Evolutionary conservation across 2,329 filamentous ascomycete species (phyloP), one percentile per base, ranked within the genome.

Genomic region (Orbilia javanica): DNA sequence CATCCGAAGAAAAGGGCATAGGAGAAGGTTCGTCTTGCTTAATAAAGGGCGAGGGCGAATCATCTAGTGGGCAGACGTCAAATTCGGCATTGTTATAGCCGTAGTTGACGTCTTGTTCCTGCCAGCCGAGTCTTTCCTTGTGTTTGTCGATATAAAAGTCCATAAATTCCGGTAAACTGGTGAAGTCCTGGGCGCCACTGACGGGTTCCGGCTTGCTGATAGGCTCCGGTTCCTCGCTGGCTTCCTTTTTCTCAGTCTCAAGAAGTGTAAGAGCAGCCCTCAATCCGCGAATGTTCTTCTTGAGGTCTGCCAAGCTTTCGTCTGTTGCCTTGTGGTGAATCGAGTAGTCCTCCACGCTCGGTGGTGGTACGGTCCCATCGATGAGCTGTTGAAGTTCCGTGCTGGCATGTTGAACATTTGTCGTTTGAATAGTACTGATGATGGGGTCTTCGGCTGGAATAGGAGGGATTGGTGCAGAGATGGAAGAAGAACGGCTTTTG

Each of bases 221-320:
- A 48, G 46, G 62, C 27, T 60, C 55, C 34, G 55, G 55, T 25
- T 55, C 68, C 36, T 68, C 67, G 20, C 36, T 48, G 5, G 42
- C 20, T 2, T 72, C 67, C 25, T 65, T 63, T 44, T 68, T 78
- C 20, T 64, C 62, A n/a, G 53, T 65, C 46, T 69, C 67, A 34
- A 72, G 50, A 10, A 78, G 36, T 15, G 60, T 67, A 15, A 78
- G 52, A 36, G 67, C 62, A n/a, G 67, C 74, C 34, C 62, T 67
- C 36, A 78, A 55, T 20, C 67, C 74, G 29, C 74, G 74, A 42
- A 78, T 72, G 22, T 72, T 78, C 63, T 78, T 78, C 53, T 78
- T 78, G 20, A 78, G 50, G 20, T 72, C 74, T 22, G 50, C 67
- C 44, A 78, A 31, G 27, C 74, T 68, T 48, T 78, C 74, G 44